These are phyloP conservation scores for Tolypocladium nubicola DNA, from an alignment of 2,329 filamentous ascomycete species.

Conservation along the genomic window DNA sequence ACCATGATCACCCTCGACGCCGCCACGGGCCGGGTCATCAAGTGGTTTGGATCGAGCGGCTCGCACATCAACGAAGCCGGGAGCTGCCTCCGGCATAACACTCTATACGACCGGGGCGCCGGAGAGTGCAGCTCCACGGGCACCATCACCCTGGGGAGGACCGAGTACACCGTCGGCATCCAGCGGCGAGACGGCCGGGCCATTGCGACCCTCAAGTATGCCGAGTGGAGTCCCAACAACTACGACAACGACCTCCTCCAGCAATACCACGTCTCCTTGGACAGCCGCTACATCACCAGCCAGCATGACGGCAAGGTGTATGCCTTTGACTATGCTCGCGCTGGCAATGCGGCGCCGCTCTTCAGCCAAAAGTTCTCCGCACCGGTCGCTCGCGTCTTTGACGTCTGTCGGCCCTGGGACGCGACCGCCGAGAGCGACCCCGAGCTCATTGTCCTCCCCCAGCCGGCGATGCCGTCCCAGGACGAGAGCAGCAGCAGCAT, in stretches of 20 bases:
- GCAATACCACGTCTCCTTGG: constrained; percentile 71
- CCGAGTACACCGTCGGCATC: constrained; percentile 84
- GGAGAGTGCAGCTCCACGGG: constrained; percentile 72
- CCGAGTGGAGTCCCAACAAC: constrained; percentile 91
- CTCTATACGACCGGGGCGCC: constrained; percentile 52
- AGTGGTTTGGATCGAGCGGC: constrained; percentile 71
- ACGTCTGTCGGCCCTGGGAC: constrained; percentile 66
- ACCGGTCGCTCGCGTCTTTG: constrained; percentile 81
- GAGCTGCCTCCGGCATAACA: constrained; percentile 63
- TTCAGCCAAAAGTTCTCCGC: constrained; percentile 62
- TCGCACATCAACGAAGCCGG: constrained; percentile 57
- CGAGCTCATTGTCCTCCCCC: constrained; percentile 74
- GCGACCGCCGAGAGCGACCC: constrained; percentile 53
- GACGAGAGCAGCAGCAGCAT: constrained; percentile 54
- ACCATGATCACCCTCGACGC: constrained; percentile 85
- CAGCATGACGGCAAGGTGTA: constrained; percentile 77
- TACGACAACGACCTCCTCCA: constrained; percentile 77
- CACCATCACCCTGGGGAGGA: constrained; percentile 72
- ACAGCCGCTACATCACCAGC: constrained; percentile 82
- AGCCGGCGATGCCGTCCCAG: constrained; percentile 57
- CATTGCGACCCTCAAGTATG: constrained; percentile 84
- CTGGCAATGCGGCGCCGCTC: constrained; percentile 39
- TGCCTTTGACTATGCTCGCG: constrained; percentile 59
- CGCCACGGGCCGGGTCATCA: constrained; percentile 68
- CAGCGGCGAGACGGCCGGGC: constrained; percentile 62